Base-by-base conservation (phyloP, 352 stramenopile genomes). In the Phytopythium cucurbitacearum region DNA sequence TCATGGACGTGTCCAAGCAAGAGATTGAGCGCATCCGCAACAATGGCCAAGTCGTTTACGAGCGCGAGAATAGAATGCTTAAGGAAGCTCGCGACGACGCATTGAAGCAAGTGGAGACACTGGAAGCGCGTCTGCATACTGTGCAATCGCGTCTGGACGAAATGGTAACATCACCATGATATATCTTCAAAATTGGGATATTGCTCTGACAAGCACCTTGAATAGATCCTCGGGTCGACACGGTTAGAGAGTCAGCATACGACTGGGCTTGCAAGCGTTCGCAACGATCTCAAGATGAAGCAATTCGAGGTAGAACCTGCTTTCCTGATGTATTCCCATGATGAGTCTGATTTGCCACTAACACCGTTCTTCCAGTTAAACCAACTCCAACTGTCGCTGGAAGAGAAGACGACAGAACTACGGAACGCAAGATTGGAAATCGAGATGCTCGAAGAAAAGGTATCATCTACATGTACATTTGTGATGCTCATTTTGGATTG, bases 281-380 rank as follows among this genome's bases (percentile, higher is more conserved):
- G 76, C 33, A 88, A 79, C 45, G 76, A 92, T 32, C 55, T 92
- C 34, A 92, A 90, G 56, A 90, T 92, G 73, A 80, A 75, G 53
- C 76, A 87, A 51, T 92, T 90, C 56, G 82, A 92, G 71, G 76
- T 80, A 39, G n/a, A 7, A 7, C 7, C 8, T 7, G 13, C 8
- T 7, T 37, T 47, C 5, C 28, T 35, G 21, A 9, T 60, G 40
- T n/a, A 12, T 40, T 35, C 41, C 13, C 4, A 21, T 39, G 4
- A 13, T 13, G 11, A 32, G 9, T 4, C 15, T 36, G 15, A 11
- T 36, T 10, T 53, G 12, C 13, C 16, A 32, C 32, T 40, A 36
- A 8, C 39, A 39, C 28, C 28, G 38, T 3, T 48, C 43, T 35
- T 35, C 5, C 47, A 85, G 76, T 72, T 87, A 52, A 85, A 60